Percentiles rank a stretch among this genome's conserved stretches.
phyloP scores from a whole-genome alignment of 345 rosid genomes.

The Euclidium syriacum region DNA sequence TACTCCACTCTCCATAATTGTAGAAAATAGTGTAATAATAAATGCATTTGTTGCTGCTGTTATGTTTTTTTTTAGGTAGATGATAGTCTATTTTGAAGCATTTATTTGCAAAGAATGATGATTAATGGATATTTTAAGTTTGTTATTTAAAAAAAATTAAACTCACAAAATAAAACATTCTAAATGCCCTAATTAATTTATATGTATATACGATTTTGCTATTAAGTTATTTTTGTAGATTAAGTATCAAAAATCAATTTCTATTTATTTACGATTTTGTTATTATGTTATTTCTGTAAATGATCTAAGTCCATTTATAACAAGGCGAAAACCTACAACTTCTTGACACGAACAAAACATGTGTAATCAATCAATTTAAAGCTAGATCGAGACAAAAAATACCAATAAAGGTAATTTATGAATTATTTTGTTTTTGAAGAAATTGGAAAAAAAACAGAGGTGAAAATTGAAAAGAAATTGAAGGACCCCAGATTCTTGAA shows the following conservation, averaged over 20 bases:
- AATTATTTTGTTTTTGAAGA: background rate
- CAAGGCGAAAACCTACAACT: background rate
- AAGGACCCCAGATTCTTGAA: background rate
- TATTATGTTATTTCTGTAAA: too few relatives aligned
- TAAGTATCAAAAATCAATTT: too few relatives aligned
- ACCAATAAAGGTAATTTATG: background rate
- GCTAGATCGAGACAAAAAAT: background rate
- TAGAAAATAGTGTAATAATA: slow-evolving; percentile 16
- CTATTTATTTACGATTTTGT: too few relatives aligned
- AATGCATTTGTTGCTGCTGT: slow-evolving; percentile 3
- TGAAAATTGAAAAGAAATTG: background rate
- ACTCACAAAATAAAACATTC: too few relatives aligned
- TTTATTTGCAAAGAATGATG: too few relatives aligned
- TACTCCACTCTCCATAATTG: slow-evolving; percentile 1
- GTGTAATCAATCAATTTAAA: background rate
- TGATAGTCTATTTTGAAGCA: too few relatives aligned
- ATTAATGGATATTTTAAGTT: too few relatives aligned
- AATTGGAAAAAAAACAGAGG: background rate
- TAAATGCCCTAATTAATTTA: too few relatives aligned
- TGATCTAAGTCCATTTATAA: too few relatives aligned
- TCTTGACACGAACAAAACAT: background rate
- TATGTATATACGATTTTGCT: too few relatives aligned
- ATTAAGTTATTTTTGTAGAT: too few relatives aligned
- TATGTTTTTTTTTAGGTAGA: background rate
- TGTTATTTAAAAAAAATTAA: too few relatives aligned